These are phyloP conservation scores for Cryptosporidium baileyi DNA, from an alignment of 169 alveolate species.

Conservation along the genomic window DNA sequence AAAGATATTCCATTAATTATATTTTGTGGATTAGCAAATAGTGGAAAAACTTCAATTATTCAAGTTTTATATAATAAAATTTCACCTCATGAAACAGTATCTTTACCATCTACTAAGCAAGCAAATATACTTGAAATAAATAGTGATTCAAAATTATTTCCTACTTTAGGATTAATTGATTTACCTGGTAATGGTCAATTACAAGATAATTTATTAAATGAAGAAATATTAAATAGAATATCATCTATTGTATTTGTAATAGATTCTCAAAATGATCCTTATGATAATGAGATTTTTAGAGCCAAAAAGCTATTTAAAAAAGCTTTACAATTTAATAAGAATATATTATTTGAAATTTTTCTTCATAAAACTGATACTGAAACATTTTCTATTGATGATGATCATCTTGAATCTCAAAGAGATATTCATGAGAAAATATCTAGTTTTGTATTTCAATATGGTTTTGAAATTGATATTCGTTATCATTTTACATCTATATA, in stretches of 20 bases:
- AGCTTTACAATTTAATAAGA: slow-evolving; percentile 12
- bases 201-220: slow-evolving; percentile 56
- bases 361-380: slow-evolving; percentile 53
- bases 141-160: slow-evolving; percentile 68
- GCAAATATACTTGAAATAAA: slow-evolving; percentile 52
- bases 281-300: slow-evolving; percentile 66
- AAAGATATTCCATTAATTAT: slow-evolving; percentile 66
- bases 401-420: slow-evolving; percentile 38
- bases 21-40: slow-evolving; percentile 72
- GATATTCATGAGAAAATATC: slow-evolving; percentile 56
- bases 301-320: slow-evolving; percentile 50
- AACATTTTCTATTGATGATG: slow-evolving; percentile 27
- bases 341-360: slow-evolving; percentile 14
- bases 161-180: slow-evolving; percentile 69
- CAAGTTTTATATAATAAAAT: slow-evolving; percentile 75
- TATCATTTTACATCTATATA: slow-evolving; percentile 63
- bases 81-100: slow-evolving; percentile 78
- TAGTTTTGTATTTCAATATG: slow-evolving; percentile 34
- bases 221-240: slow-evolving; percentile 64
- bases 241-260: slow-evolving; percentile 80
- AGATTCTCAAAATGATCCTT: slow-evolving; percentile 82
- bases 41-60: slow-evolving; percentile 78
- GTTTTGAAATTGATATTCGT: slow-evolving; percentile 48
- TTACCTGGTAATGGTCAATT: slow-evolving; percentile 72
- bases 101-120: slow-evolving; percentile 67